Conservation (phyloP, 306 rosid species). For the Rosa chinensis region DNA sequence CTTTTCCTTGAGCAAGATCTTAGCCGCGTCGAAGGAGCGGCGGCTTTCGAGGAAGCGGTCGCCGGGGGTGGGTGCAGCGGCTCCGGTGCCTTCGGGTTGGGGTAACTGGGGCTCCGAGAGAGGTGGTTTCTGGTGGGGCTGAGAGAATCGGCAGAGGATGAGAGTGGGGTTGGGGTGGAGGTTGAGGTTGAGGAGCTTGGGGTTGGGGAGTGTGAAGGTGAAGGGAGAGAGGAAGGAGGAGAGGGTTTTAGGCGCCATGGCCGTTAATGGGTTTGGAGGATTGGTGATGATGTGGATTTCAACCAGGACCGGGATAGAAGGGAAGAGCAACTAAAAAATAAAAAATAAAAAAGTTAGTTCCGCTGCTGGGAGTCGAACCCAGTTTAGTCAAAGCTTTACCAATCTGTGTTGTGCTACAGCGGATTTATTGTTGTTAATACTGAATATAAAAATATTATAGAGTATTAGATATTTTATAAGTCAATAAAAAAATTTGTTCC, state of each 20-base stretch:
- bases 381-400: neutral
- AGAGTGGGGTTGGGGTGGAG: slow-evolving; percentile 27
- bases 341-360: neutral
- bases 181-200: slow-evolving; percentile 23
- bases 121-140: slow-evolving; percentile 23
- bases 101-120: slow-evolving; percentile 23
- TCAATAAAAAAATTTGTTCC: no score
- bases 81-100: slow-evolving; percentile 60
- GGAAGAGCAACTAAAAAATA: neutral
- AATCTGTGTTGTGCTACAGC: no score
- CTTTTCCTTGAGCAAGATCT: slow-evolving; percentile 53
- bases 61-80: slow-evolving; percentile 81
- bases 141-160: slow-evolving; percentile 41
- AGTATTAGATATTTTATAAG: no score
- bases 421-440: no score
- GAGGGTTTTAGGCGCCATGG: slow-evolving; percentile 71
- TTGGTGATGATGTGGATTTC: neutral
- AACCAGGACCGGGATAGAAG: neutral
- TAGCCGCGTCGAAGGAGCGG: slow-evolving; percentile 56
- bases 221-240: slow-evolving; percentile 48
- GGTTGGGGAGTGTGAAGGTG: slow-evolving; percentile 22
- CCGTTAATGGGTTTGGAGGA: neutral
- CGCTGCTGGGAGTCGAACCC: slow-evolving; percentile 1
- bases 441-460: no score
- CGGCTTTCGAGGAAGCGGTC: slow-evolving; percentile 71